These are phyloP conservation scores for Pseudogymnoascus sp. DNA, from an alignment of 2,329 filamentous ascomycete species.

Conservation along the genomic window DNA sequence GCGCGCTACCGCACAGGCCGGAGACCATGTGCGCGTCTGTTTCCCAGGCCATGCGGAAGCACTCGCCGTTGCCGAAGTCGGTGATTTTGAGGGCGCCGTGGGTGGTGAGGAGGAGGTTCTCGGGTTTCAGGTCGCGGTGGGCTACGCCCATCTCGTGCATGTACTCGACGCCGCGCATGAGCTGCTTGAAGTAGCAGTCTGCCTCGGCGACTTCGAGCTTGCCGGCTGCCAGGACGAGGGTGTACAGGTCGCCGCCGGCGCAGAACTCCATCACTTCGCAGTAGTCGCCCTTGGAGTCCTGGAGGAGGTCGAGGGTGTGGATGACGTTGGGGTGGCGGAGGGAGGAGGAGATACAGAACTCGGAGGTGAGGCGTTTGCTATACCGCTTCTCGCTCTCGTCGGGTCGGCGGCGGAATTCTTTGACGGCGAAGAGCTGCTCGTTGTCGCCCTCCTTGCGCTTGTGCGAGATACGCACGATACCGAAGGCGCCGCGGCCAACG, in stretches of 20 bases:
- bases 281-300: conserved; percentile 94
- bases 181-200: conserved; percentile 97
- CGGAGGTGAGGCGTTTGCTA: conserved; percentile 91
- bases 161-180: conserved; percentile 98
- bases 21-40: conserved; percentile 97
- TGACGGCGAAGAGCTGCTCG: conserved; percentile 93
- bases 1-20: conserved; percentile 89
- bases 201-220: conserved; percentile 90
- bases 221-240: conserved; percentile 78
- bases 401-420: conserved; percentile 90
- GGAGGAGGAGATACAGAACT: conserved; percentile 97
- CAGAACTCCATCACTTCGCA: conserved; percentile 99
- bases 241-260: conserved; percentile 92
- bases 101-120: conserved; percentile 89
- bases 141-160: conserved; percentile 99
- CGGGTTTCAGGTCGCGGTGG: conserved; percentile 91
- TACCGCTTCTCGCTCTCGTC: conserved; percentile 97
- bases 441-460: conserved; percentile 75
- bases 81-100: conserved; percentile 94
- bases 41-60: conserved; percentile 99
- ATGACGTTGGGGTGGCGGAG: conserved; percentile 97
- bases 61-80: conserved; percentile 97
- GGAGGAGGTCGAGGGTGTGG: conserved; percentile 88
- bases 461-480: conserved; percentile 94
- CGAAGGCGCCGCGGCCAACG: conserved; percentile 91